Evolutionary conservation across 202 grass and related monocot genomes (phyloP).

Genomic region (Hordeum pubiflorum): DNA sequence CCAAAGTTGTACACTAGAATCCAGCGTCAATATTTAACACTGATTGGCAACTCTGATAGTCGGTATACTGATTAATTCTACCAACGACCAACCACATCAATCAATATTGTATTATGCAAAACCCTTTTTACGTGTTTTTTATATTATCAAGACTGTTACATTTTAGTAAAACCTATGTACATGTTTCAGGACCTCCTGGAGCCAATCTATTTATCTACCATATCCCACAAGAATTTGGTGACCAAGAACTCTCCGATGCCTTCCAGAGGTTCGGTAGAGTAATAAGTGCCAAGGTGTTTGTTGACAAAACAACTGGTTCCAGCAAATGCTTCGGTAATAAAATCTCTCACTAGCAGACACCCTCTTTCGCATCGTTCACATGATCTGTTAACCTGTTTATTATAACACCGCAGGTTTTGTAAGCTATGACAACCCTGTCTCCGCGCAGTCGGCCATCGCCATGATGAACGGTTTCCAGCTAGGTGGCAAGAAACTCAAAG

Average conservation of each 20-base stretch:
- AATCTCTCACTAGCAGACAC: background rate
- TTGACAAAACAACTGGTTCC: conserved; percentile 89
- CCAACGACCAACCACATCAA: background rate
- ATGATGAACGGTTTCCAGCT: conserved; percentile 86
- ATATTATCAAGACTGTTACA: background rate
- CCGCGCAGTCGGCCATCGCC: conserved; percentile 73
- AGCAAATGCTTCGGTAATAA: conserved; percentile 99
- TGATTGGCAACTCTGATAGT: background rate
- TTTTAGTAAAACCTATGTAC: background rate
- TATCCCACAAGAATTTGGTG: conserved; percentile 91
- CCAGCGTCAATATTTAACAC: background rate
- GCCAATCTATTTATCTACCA: conserved; percentile 99
- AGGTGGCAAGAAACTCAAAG: conserved; percentile 92
- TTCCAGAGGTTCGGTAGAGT: conserved; percentile 88
- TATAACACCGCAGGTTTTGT: conserved; percentile 64
- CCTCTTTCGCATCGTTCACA: background rate
- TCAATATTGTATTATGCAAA: background rate
- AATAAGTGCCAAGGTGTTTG: conserved; percentile 96
- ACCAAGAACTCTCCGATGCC: conserved; percentile 78
- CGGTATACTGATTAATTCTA: background rate
- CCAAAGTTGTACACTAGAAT: background rate
- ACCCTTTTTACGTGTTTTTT: background rate
- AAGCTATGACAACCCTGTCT: conserved; percentile 77
- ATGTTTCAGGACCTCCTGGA: conserved; percentile 83
- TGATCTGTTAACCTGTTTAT: background rate